A percentile compares a stretch with the other conserved stretches of the same genome.
phyloP scores from a whole-genome alignment of 108 stramenopile genomes.

The Ochromonas danica region DNA sequence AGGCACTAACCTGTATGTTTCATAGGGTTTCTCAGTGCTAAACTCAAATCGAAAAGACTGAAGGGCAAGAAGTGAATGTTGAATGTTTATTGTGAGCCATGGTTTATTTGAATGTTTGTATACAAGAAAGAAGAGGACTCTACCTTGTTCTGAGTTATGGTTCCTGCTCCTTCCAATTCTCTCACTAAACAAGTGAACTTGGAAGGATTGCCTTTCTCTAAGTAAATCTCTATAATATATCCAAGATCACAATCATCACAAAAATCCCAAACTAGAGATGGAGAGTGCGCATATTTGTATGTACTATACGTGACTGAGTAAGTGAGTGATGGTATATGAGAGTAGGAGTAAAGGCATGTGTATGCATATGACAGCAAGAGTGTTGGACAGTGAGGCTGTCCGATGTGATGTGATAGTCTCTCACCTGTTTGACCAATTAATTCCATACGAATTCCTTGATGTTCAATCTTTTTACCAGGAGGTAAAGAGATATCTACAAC shows the following conservation, averaged over 20 bases:
- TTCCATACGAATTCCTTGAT: constrained; percentile 92
- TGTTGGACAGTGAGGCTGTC: no score
- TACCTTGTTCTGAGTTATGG: constrained; percentile 31
- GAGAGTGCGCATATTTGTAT: no score
- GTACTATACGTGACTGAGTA: no score
- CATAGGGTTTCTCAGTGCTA: constrained; percentile 68
- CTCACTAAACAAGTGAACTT: constrained; percentile 91
- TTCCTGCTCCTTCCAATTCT: constrained; percentile 84
- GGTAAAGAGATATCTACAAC: constrained; percentile 74
- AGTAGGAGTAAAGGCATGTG: no score
- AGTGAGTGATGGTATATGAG: no score
- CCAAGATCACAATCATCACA: neutral
- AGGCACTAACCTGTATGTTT: no score
- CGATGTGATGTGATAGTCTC: no score
- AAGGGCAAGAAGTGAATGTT: neutral
- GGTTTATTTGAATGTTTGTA: constrained; percentile 65
- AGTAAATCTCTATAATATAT: constrained; percentile 55
- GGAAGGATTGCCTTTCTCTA: constrained; percentile 65
- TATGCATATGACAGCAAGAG: no score
- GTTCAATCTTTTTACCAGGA: constrained; percentile 90
- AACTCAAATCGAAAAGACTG: constrained; percentile 78
- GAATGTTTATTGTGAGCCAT: no score
- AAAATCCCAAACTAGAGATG: no score
- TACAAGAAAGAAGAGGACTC: no score
- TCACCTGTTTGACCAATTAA: constrained; percentile 77